Evolutionary conservation across 179 eudicot genomes (phyloP), one percentile per base, ranked within the genome.

Genomic region (Beta macrorhiza): DNA sequence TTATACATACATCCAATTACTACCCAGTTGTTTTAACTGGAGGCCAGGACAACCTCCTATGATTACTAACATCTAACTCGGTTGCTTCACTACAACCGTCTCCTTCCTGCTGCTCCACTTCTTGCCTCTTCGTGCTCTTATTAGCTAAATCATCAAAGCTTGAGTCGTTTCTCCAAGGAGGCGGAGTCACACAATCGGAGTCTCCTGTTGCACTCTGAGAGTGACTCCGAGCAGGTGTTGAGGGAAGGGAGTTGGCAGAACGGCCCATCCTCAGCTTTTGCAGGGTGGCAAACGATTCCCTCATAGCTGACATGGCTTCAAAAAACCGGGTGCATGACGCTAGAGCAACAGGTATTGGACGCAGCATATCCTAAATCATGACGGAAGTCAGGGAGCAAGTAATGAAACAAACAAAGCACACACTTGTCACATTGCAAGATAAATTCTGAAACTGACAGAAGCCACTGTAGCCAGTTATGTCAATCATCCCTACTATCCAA

Each of bases 281-380:
- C 67, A 96, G 89, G 19, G 95, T 94, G 12, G 98, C 86, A 81
- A 96, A 92, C 16, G 99, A 96, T 77, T 96, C 99, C 74, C 99
- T 91, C 99, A 96, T 96, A 65, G 99, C 99, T 47, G 99, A 92
- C 97, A 94, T 92, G 78, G 99, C 99, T 86, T 96, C 98, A 63
- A 96, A 96, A 85, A 90, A 94, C 25, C 97, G 91, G 51, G 99
- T 96, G 87, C 99, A 94, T 64, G 99, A 96, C 76, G 99, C 99
- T 69, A 96, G 86, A 37, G 99, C 99, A n/a, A 96, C 99, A 51
- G 98, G 99, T 70, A 96, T 96, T 75, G 99, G 99, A 32, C 99
- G 98, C 47, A 94, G 90, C 99, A 96, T 96, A 83, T 96, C 99
- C 99, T 96, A 57, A 73, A 85, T 49, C 59, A 47, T 58, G 17